phyloP scores from a whole-genome alignment of 768 basidiomycete genomes.

The Boletus rubroflammeus region DNA sequence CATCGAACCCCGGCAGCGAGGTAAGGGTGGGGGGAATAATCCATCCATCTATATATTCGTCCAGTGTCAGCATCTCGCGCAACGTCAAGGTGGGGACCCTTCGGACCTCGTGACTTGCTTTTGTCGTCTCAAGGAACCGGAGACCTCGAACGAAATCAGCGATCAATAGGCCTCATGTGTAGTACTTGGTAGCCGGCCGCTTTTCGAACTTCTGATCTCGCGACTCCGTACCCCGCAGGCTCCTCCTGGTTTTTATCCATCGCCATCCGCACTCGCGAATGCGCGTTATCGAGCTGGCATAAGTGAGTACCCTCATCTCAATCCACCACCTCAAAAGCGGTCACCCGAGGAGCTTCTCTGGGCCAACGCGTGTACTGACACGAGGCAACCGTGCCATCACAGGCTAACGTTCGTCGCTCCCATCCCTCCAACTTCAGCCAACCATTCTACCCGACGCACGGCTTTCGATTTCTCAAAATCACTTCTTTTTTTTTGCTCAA shows the following conservation, averaged over 20 bases:
- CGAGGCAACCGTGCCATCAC: constrained; percentile 49
- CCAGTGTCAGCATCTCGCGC: no score
- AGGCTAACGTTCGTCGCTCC: constrained; percentile 24
- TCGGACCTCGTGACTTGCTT: constrained; percentile 7
- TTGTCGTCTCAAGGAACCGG: constrained; percentile 7
- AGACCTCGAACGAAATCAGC: constrained; percentile 2
- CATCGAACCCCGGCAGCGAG: no score
- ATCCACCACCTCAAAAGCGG: background rate
- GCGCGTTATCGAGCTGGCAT: constrained; percentile 3
- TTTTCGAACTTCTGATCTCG: background rate
- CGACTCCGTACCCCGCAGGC: background rate
- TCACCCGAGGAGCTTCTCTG: constrained; percentile 26
- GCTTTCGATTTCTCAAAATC: constrained; percentile 8
- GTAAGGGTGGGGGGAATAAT: no score
- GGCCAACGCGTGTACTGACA: constrained; percentile 47
- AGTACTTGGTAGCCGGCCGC: background rate
- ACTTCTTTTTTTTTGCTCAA: background rate
- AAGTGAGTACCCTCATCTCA: constrained; percentile 14
- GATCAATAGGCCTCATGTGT: constrained; percentile 10
- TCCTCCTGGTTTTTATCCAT: background rate
- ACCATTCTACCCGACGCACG: constrained; percentile 15
- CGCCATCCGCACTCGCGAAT: constrained; percentile 16
- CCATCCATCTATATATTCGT: no score
- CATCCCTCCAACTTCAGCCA: constrained; percentile 14
- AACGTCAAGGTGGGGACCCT: no score